A percentile compares a stretch with the other conserved stretches of the same genome.
Evolutionary conservation across 306 rosid genomes (phyloP).

Genomic region (Sindora glabra): DNA sequence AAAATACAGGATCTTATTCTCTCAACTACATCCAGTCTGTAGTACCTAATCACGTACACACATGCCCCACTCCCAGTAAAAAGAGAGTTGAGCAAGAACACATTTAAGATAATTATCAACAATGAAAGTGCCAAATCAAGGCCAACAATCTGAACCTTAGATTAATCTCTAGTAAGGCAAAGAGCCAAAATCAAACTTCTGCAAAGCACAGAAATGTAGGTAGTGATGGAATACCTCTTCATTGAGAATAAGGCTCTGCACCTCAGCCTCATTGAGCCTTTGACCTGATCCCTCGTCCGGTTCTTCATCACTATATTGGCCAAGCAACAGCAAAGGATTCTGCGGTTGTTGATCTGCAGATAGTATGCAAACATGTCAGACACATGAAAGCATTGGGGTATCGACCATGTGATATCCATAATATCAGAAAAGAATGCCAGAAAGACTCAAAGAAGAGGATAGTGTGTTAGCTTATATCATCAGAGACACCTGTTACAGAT

Average conservation of each 20-base stretch:
- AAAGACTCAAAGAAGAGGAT: not conserved
- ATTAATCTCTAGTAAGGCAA: not conserved
- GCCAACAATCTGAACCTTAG: not conserved
- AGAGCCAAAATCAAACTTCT: constrained; percentile 4
- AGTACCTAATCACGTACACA: not conserved
- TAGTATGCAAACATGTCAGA: constrained; percentile 44
- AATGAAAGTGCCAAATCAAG: not conserved
- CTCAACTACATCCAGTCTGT: not conserved
- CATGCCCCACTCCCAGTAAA: not conserved
- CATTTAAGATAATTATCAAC: not conserved
- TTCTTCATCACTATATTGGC: constrained; percentile 90
- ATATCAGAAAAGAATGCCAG: constrained; percentile 7
- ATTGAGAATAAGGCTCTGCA: constrained; percentile 26
- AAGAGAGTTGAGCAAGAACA: not conserved
- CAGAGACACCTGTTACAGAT: constrained; percentile 79
- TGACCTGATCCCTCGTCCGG: constrained; percentile 51
- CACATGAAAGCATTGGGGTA: constrained; percentile 12
- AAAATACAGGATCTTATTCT: not conserved
- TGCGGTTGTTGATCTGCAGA: constrained; percentile 64
- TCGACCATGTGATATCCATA: constrained; percentile 11
- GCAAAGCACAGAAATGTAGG: not conserved
- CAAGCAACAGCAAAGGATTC: constrained; percentile 86
- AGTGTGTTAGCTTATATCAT: constrained; percentile 25
- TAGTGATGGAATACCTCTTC: constrained; percentile 59
- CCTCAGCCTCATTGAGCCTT: constrained; percentile 21